phyloP scores from a whole-genome alignment of 768 basidiomycete species.

The Trametes cubensis region DNA sequence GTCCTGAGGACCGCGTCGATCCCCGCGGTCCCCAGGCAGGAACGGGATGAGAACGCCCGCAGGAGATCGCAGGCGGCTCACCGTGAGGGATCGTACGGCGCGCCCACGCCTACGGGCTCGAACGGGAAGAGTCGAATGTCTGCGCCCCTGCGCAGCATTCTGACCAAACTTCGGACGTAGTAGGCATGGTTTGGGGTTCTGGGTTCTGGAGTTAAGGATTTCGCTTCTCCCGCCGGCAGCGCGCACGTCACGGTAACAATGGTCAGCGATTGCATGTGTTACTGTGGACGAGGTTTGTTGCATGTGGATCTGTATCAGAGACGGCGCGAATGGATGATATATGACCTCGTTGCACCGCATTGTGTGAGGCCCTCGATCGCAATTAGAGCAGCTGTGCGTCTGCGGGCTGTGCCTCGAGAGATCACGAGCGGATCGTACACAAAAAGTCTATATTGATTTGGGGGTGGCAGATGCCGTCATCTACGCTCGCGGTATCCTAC shows the following conservation, averaged over 20 bases:
- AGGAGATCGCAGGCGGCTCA: conserved; percentile 13
- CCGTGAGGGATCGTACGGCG: background rate
- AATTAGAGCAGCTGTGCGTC: background rate
- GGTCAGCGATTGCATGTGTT: background rate
- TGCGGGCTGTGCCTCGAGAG: conserved; percentile 1
- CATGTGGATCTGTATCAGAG: background rate
- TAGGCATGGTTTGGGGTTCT: background rate
- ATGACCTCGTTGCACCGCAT: conserved; percentile 3
- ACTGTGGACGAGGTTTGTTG: background rate
- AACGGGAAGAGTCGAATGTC: conserved; percentile 26
- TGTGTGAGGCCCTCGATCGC: background rate
- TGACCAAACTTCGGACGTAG: conserved; percentile 30
- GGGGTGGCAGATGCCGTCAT: background rate
- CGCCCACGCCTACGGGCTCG: conserved; percentile 3
- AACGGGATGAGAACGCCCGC: conserved; percentile 16
- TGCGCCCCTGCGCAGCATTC: conserved; percentile 30
- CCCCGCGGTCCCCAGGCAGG: conserved; percentile 10
- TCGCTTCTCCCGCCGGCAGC: no score
- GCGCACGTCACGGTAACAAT: background rate
- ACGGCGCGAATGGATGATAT: background rate
- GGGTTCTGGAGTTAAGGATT: no score
- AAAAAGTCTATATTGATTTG: background rate
- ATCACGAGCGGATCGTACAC: background rate
- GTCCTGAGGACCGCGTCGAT: conserved; percentile 20
- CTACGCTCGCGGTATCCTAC: background rate